phyloP scores from a whole-genome alignment of 2,329 filamentous ascomycete genomes.

The Penicillium sp. region DNA sequence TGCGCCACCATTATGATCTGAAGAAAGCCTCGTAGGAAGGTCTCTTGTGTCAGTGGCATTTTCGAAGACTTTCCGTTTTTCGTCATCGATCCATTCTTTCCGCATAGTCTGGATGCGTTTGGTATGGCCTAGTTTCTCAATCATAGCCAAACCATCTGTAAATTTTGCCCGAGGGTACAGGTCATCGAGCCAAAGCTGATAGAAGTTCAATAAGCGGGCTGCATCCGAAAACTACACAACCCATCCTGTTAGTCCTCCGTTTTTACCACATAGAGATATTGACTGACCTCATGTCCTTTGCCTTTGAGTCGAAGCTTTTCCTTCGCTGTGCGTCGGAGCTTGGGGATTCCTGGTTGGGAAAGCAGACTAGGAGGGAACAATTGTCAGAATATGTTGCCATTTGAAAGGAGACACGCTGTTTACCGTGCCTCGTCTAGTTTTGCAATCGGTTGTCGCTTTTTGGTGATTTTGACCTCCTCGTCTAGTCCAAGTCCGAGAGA shows the following conservation, averaged over 20 bases:
- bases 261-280: background rate
- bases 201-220: conserved; percentile 78
- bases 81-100: conserved; percentile 80
- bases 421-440: conserved; percentile 85
- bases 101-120: conserved; percentile 74
- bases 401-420: conserved; percentile 2
- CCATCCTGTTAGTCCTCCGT: background rate
- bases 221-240: conserved; percentile 76
- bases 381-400: background rate
- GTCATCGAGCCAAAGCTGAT: conserved; percentile 96
- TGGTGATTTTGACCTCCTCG: conserved; percentile 79
- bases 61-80: conserved; percentile 34
- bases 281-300: conserved; percentile 80
- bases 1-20: conserved; percentile 1
- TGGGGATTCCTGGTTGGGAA: conserved; percentile 79
- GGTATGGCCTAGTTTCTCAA: conserved; percentile 90
- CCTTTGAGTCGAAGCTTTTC: conserved; percentile 78
- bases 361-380: conserved; percentile 62
- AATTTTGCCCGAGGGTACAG: conserved; percentile 95
- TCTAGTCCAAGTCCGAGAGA: conserved; percentile 73
- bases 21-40: conserved; percentile 2
- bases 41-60: conserved; percentile 1
- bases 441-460: conserved; percentile 72
- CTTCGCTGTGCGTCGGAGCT: conserved; percentile 70
- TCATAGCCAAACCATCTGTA: conserved; percentile 81